Percentiles rank a stretch among this genome's conserved stretches.
Evolutionary conservation across 1,284 basidiomycete species (phyloP).

Genomic region (Neonothopanus nambi): DNA sequence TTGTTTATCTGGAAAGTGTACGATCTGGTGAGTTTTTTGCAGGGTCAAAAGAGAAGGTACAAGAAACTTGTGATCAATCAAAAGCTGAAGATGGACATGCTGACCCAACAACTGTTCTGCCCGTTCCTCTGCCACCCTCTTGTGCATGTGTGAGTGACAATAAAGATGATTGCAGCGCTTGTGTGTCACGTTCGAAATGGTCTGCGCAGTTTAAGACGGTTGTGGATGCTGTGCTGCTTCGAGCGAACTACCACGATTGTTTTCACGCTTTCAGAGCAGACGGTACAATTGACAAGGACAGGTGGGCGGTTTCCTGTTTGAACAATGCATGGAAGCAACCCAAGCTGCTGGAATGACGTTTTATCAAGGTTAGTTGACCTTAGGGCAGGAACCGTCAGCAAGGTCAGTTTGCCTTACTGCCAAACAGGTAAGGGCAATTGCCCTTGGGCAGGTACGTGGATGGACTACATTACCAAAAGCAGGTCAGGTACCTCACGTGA

Average conservation of each 20-base stretch:
- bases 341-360: too few species aligned
- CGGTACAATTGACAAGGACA: too few species aligned
- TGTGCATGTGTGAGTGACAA: neutral
- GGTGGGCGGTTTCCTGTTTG: too few species aligned
- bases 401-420: too few species aligned
- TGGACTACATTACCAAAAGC: too few species aligned
- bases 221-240: neutral
- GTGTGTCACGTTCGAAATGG: neutral
- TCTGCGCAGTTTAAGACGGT: neutral
- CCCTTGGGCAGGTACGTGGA: too few species aligned
- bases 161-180: neutral
- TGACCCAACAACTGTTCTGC: slow-evolving; percentile 14
- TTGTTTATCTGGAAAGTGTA: slow-evolving; percentile 19
- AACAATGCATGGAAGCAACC: too few species aligned
- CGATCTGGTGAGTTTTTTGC: slow-evolving; percentile 17
- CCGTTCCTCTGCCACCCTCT: slow-evolving; percentile 12
- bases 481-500: too few species aligned
- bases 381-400: too few species aligned
- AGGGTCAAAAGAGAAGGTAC: slow-evolving; percentile 6
- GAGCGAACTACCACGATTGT: slow-evolving; percentile 17
- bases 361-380: too few species aligned
- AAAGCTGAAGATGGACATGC: neutral
- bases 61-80: neutral
- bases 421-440: too few species aligned
- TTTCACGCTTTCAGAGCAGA: neutral